A percentile compares a stretch with the other conserved stretches of the same genome.
Conservation (phyloP, 805 yeast genomes). For the Pichia gijzeniarum region DNA sequence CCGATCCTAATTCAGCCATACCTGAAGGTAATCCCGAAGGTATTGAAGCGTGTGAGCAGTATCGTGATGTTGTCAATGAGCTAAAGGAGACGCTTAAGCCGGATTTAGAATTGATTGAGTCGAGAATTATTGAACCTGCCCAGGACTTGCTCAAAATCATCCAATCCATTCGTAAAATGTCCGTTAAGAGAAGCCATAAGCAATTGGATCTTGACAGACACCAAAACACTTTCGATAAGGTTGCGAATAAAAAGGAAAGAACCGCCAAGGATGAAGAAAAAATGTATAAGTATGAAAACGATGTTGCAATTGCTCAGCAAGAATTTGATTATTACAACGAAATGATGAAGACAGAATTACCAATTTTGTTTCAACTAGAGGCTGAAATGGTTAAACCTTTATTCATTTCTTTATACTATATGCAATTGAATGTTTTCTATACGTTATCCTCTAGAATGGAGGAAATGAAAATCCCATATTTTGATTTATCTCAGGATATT, state of each 20-base stretch:
- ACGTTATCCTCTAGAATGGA: slow-evolving; percentile 87
- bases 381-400: slow-evolving; percentile 89
- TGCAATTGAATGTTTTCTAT: slow-evolving; percentile 96
- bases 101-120: slow-evolving; percentile 85
- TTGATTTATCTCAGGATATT: slow-evolving; percentile 79
- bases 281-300: slow-evolving; percentile 83
- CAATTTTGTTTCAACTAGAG: slow-evolving; percentile 79
- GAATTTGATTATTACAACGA: slow-evolving; percentile 96
- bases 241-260: slow-evolving; percentile 76
- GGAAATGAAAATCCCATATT: slow-evolving; percentile 94
- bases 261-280: slow-evolving; percentile 87
- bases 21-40: slow-evolving; percentile 98
- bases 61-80: slow-evolving; percentile 80
- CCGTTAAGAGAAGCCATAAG: slow-evolving; percentile 91
- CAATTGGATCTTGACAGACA: slow-evolving; percentile 90
- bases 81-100: slow-evolving; percentile 83
- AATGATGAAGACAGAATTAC: slow-evolving; percentile 85
- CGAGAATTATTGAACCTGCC: slow-evolving; percentile 85
- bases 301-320: slow-evolving; percentile 84
- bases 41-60: slow-evolving; percentile 88
- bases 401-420: slow-evolving; percentile 89
- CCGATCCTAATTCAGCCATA: slow-evolving; percentile 79
- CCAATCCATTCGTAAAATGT: slow-evolving; percentile 82
- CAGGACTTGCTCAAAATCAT: slow-evolving; percentile 83
- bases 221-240: slow-evolving; percentile 59